These are phyloP conservation scores for Eutrema yunnanense DNA, from an alignment of 345 rosid genomes.

Conservation along the genomic window DNA sequence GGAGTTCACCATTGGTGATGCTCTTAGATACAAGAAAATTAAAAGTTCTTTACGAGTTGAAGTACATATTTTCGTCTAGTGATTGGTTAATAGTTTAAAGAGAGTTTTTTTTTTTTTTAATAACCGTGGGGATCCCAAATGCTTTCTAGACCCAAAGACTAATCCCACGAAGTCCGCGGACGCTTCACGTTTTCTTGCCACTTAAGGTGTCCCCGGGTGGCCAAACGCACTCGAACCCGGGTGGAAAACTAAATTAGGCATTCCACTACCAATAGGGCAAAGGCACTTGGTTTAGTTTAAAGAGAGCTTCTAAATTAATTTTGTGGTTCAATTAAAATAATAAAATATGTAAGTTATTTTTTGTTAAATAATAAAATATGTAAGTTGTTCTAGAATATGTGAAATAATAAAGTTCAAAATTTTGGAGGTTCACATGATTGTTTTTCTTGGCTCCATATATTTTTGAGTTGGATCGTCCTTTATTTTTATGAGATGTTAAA, in stretches of 20 bases:
- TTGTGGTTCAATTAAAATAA: neutral
- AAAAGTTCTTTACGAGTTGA: constrained; percentile 4
- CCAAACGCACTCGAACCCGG: no score
- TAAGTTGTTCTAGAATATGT: neutral
- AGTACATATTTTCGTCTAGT: neutral
- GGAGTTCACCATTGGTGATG: no score
- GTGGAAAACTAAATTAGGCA: no score
- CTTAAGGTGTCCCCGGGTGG: no score
- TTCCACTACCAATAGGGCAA: no score
- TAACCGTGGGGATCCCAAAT: no score
- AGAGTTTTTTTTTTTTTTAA: neutral
- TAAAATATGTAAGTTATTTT: neutral
- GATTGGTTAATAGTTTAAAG: neutral
- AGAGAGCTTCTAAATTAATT: neutral
- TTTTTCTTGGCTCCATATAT: neutral
- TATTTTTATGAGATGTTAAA: neutral
- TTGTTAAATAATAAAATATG: no score
- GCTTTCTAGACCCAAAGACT: no score
- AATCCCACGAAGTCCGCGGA: no score
- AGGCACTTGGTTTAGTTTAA: neutral
- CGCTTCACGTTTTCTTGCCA: no score
- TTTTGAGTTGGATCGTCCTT: neutral
- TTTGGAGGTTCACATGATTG: neutral
- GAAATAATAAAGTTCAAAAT: neutral
- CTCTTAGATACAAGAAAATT: neutral